Evolutionary conservation across 345 rosid genomes (phyloP).

Genomic region (Passiflora organensis): DNA sequence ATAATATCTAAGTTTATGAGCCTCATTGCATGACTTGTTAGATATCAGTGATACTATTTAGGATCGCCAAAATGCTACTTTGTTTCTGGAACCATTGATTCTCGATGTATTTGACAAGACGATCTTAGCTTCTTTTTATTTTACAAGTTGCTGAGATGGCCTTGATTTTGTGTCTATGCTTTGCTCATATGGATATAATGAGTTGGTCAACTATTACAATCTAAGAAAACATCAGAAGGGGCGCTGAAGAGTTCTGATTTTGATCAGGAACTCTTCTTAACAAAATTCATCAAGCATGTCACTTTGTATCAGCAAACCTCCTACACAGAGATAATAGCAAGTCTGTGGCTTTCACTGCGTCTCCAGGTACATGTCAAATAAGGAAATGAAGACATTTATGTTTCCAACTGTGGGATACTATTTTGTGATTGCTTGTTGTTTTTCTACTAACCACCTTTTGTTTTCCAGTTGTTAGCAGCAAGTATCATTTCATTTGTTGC

Average conservation of each 20-base stretch:
- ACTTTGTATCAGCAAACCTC: slow-evolving; percentile 73
- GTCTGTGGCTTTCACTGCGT: slow-evolving; percentile 96
- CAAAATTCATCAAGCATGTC: slow-evolving; percentile 55
- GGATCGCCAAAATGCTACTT: no score
- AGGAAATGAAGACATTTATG: slow-evolving; percentile 2
- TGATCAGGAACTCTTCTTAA: slow-evolving; percentile 58
- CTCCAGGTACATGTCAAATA: slow-evolving; percentile 61
- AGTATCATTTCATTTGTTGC: slow-evolving; percentile 68
- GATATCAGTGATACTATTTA: no score
- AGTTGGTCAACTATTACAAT: no score
- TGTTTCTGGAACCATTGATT: no score
- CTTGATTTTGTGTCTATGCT: no score
- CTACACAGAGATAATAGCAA: slow-evolving; percentile 66
- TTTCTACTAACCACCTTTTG: slow-evolving; percentile 5
- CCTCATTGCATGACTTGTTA: no score
- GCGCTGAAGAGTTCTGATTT: slow-evolving; percentile 11
- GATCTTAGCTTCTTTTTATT: no score
- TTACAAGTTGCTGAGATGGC: no score
- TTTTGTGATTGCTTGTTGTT: neutral
- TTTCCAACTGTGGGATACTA: neutral
- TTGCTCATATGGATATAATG: no score
- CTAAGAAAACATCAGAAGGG: no score
- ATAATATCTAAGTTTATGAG: no score
- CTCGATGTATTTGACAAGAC: no score
- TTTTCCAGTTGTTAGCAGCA: slow-evolving; percentile 71